These are phyloP conservation scores for Flaveria robusta DNA, from an alignment of 129 eudicot genomes.

Conservation along the genomic window DNA sequence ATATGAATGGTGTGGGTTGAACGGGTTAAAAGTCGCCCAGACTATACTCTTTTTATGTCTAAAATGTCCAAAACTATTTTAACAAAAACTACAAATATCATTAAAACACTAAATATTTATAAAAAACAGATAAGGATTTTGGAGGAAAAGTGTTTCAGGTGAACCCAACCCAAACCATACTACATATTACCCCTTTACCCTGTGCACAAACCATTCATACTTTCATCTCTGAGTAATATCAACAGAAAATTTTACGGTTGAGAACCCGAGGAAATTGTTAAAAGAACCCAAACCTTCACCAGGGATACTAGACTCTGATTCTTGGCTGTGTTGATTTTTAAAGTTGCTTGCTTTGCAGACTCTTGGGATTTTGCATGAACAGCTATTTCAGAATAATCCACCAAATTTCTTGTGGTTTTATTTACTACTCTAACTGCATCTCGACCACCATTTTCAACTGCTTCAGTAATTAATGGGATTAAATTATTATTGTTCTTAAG, in stretches of 20 bases:
- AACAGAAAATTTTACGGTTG: neutral
- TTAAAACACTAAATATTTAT: neutral
- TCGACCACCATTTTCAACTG: slow-evolving; percentile 21
- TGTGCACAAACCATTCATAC: neutral
- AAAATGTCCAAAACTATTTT: neutral
- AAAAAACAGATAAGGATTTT: neutral
- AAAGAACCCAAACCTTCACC: slow-evolving; percentile 40
- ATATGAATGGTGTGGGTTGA: neutral
- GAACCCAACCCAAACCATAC: slow-evolving; percentile 1
- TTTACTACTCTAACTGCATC: slow-evolving; percentile 17
- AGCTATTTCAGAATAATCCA: slow-evolving; percentile 39
- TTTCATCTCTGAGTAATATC: neutral
- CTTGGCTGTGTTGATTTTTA: slow-evolving; percentile 31
- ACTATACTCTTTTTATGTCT: neutral
- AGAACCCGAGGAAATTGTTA: neutral
- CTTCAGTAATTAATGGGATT: neutral
- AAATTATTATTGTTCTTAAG: slow-evolving; percentile 24
- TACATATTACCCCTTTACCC: neutral
- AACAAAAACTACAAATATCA: neutral
- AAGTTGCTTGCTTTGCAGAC: slow-evolving; percentile 15
- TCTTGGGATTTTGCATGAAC: slow-evolving; percentile 20
- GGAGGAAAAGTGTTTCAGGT: neutral
- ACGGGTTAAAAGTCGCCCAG: neutral
- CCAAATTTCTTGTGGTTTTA: slow-evolving; percentile 27
- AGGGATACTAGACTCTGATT: slow-evolving; percentile 32